Base-by-base conservation (phyloP, 371 early-diverging fungal species). In the Actinomortierella ambigua region DNA sequence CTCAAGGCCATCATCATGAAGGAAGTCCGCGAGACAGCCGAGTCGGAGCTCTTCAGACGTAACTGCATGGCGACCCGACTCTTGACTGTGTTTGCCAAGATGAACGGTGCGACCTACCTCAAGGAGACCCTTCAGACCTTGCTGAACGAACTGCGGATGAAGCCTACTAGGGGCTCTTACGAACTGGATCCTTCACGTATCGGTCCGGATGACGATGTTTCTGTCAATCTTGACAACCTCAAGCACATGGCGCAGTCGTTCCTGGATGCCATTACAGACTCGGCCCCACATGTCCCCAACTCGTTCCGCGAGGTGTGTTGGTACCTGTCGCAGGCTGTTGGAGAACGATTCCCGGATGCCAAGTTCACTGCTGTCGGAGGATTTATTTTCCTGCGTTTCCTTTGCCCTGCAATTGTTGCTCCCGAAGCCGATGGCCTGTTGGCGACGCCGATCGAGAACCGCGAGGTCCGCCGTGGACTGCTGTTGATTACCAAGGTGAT, bases 371-470 rank as follows among this genome's bases (percentile, higher is more conserved):
- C 96, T 26, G 94, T 98, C 0, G 97, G 97, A 57, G 94, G 95
- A 0, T 96, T 97, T 63, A 85, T 98, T 59, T 98, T 97, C 69
- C 77, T 98, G 61, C 90, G 98, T 5, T 95, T 97, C 87, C 85
- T 97, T 61, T 95, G 96, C 62, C 98, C 98, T 0, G 95, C 94
- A 2, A 95, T 98, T 65, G 95, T 95, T 5, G 87, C 95, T 0
- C 98, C 98, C 4, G 90, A 89, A 63, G 78, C 80, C 0, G 86
- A 88, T 57, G 85, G 84, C 2, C 55, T 88, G 26, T 57, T 85
- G 26, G 82, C 85, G 28, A 84, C 82, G 59, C 76, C 81, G 2
- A 53, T 82, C 9, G 78, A 80, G 23, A 87, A 81, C 62, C 78
- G 82, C 50, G 86, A 92, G 34, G 77, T 93, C 15, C 88, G 93